phyloP scores from a whole-genome alignment of 202 grass and related monocot genomes.

The Schoenoplectus tabernaemontani region DNA sequence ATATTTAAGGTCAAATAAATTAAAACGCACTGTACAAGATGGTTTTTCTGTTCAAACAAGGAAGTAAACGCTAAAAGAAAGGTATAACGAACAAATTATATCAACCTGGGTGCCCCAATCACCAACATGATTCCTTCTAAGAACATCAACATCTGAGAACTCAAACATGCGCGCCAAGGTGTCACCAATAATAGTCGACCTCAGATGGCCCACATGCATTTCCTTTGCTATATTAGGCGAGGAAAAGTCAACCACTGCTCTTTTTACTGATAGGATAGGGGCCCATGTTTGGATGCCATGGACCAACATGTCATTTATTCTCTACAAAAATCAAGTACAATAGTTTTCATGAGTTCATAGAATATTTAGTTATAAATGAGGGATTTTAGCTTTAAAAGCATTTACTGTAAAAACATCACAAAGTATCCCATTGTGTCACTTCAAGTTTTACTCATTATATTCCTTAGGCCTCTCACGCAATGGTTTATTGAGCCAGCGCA shows the following conservation, averaged over 20 bases:
- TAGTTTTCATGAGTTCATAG: conserved; percentile 12
- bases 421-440: not conserved
- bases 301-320: conserved; percentile 80
- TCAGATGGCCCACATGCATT: conserved; percentile 96
- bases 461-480: not conserved
- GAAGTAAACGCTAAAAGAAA: not conserved
- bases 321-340: conserved; percentile 37
- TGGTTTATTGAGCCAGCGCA: not conserved
- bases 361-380: not conserved
- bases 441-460: not conserved
- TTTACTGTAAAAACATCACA: not conserved
- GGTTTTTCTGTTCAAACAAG: not conserved
- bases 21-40: not conserved
- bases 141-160: conserved; percentile 78
- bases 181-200: conserved; percentile 92
- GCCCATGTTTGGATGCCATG: conserved; percentile 81
- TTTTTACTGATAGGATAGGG: conserved; percentile 58
- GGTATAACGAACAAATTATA: not conserved
- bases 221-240: conserved; percentile 98
- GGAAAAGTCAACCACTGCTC: conserved; percentile 80
- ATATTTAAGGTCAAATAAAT: not conserved
- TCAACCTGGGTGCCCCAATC: conserved; percentile 96
- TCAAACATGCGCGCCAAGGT: conserved; percentile 87
- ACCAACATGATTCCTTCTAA: conserved; percentile 84
- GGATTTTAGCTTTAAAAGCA: not conserved